Base-by-base conservation (phyloP, 108 stramenopile genomes). In the Cyclotella baltica region DNA sequence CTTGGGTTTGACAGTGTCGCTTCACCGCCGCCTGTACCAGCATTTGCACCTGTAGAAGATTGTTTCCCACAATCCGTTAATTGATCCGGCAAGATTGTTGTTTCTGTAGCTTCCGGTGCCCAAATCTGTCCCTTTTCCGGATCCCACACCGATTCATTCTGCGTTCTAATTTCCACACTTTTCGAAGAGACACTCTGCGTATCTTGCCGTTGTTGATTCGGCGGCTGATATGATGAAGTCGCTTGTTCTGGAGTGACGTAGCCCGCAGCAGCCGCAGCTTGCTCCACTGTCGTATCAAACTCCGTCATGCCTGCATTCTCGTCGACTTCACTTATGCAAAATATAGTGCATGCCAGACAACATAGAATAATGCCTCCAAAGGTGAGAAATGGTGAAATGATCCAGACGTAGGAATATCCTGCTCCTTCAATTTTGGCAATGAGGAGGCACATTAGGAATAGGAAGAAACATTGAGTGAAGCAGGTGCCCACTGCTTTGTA, bases 371-470 rank as follows among this genome's bases (percentile, higher is more conserved):
- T 76, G 28, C 89, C 86, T 80, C 86, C 90, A 57, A 77, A 85
- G 33, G 87, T 69, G 43, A 96, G 74, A 63, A 95, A 87, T 10
- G 96, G 96, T 22, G 90, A 93, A 61, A 96, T 93, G 38, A 96
- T 89, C 84, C 92, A 85, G 0, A 96, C 36, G 13, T 83, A 74
- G n/a, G 92, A 93, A 78, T 87, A 93, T 11, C 75, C 80, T 5
- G 93, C 93, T 27, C 93, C 93, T 72, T 95, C 85, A 16, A 96
- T 67, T 78, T 93, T 95, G 22, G 76, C 89, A 46, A 93, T 86
- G 62, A 95, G 66, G 1, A 96, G 56, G 27, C 80, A 76, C 50
- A 92, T 66, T 22, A 95, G 52, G 20, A 93, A 68, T 29, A 93
- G 25, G 30, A 92, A 71, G 68, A 92, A 93, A 35, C 88, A 90